phyloP scores from a whole-genome alignment of 176 grass and related monocot genomes.

The Otatea glauca region DNA sequence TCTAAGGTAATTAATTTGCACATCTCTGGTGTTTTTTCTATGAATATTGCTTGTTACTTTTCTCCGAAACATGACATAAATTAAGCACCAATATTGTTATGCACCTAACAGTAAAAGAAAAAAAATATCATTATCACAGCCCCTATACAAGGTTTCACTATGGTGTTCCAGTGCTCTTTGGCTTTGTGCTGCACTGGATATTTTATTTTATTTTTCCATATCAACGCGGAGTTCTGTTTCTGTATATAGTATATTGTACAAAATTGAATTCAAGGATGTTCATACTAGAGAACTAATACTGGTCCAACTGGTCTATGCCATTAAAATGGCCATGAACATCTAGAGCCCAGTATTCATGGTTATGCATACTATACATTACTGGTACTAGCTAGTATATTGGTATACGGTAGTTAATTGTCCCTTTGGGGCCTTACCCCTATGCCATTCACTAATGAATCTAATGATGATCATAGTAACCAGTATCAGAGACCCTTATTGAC shows the following conservation, averaged over 20 bases:
- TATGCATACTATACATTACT: not conserved
- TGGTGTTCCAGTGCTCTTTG: conserved; percentile 5
- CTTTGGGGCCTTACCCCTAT: not conserved
- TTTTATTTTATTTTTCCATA: conserved; percentile 19
- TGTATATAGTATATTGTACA: not conserved
- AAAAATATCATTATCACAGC: not conserved
- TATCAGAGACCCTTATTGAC: not conserved
- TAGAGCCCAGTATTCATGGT: conserved; percentile 4
- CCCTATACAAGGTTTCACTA: conserved; percentile 7
- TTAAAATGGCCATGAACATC: conserved; percentile 14
- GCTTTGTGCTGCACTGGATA: not conserved
- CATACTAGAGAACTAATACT: not conserved
- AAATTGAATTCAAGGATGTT: not conserved
- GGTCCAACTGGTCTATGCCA: conserved; percentile 5
- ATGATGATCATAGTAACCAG: not conserved
- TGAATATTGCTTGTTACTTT: conserved; percentile 15
- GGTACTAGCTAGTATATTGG: not conserved
- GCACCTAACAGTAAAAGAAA: not conserved
- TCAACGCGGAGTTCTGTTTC: not conserved
- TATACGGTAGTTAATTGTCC: not conserved
- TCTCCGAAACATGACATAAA: conserved; percentile 6
- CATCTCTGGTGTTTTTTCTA: conserved; percentile 40
- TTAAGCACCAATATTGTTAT: not conserved
- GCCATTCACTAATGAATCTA: not conserved
- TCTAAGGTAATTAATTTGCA: conserved; percentile 71